phyloP scores from a whole-genome alignment of 495 filamentous ascomycete genomes.

The Symbiotaphrina buchneri region DNA sequence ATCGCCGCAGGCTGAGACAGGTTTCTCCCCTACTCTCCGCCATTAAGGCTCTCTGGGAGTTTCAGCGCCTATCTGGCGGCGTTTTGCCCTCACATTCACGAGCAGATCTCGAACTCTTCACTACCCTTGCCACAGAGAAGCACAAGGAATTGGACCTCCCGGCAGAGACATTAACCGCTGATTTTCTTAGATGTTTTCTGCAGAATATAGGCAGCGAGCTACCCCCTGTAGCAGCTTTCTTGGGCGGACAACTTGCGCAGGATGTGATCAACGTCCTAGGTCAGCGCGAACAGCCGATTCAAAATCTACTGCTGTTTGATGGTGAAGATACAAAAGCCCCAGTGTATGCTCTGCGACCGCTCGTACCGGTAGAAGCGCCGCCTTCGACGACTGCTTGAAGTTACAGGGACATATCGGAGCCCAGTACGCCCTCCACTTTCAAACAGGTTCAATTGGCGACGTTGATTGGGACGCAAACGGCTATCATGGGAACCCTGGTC shows the following conservation, averaged over 20 bases:
- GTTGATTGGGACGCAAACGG: too few species aligned
- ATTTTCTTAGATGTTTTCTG: conserved; percentile 62
- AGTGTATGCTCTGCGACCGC: conserved; percentile 46
- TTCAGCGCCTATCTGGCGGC: conserved; percentile 6
- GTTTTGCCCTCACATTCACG: conserved; percentile 3
- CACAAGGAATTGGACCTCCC: conserved; percentile 62
- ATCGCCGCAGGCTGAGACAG: conserved; percentile 41
- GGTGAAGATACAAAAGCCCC: conserved; percentile 55
- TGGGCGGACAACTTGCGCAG: conserved; percentile 79
- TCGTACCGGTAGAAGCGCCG: conserved; percentile 6
- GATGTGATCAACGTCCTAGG: conserved; percentile 94
- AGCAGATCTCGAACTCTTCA: conserved; percentile 24
- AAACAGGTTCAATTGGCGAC: too few species aligned
- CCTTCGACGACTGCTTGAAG: too few species aligned
- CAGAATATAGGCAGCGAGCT: conserved; percentile 66
- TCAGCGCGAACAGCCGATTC: conserved; percentile 73
- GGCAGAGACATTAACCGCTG: conserved; percentile 45
- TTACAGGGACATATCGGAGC: too few species aligned
- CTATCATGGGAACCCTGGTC: too few species aligned
- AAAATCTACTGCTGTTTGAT: conserved; percentile 86
- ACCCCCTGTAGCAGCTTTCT: conserved; percentile 67
- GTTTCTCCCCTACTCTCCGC: conserved; percentile 54
- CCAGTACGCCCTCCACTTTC: too few species aligned
- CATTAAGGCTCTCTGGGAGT: conserved; percentile 12
- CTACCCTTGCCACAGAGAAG: conserved; percentile 47